Percentiles rank a stretch among this genome's conserved stretches.
Evolutionary conservation across 805 yeast species (phyloP).

Genomic region (Hanseniaspora meyeri): DNA sequence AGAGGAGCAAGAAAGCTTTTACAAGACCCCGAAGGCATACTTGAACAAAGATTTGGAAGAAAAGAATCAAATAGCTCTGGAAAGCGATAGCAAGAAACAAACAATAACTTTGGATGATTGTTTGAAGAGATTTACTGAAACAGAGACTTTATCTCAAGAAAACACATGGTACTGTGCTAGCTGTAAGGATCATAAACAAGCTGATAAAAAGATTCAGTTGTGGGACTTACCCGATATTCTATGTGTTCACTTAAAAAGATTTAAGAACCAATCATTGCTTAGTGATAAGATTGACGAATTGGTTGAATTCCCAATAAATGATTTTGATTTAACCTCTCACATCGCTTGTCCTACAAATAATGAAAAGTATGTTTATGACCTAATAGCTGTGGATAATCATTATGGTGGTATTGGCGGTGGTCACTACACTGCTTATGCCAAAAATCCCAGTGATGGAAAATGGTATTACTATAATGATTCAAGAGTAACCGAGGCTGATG

Average conservation of each 20-base stretch:
- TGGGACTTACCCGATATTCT: conserved; percentile 92
- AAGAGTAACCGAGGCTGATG: conserved; percentile 48
- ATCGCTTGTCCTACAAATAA: conserved; percentile 26
- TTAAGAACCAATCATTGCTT: conserved; percentile 69
- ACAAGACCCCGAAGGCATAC: conserved; percentile 3
- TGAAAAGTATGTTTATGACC: conserved; percentile 51
- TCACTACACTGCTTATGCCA: conserved; percentile 84
- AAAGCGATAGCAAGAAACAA: conserved; percentile 23
- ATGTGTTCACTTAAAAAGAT: conserved; percentile 80
- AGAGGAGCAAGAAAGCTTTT: conserved; percentile 32
- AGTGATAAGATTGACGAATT: conserved; percentile 80
- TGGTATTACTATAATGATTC: conserved; percentile 93
- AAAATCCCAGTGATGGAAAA: conserved; percentile 56
- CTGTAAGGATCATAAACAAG: conserved; percentile 81
- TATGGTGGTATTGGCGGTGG: conserved; percentile 96
- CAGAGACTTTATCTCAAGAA: conserved; percentile 75
- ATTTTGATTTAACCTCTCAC: conserved; percentile 57
- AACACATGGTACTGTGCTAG: conserved; percentile 90
- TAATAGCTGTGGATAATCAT: conserved; percentile 89
- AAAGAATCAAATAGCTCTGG: conserved; percentile 16
- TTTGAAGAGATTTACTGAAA: conserved; percentile 55
- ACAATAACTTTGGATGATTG: conserved; percentile 61
- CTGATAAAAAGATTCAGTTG: conserved; percentile 77
- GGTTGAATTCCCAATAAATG: conserved; percentile 78
- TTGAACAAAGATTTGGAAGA: background rate